Percentiles rank a stretch among this genome's conserved stretches.
phyloP scores from a whole-genome alignment of 1,284 basidiomycete species.

The Cystobasidiaceae sp. region DNA sequence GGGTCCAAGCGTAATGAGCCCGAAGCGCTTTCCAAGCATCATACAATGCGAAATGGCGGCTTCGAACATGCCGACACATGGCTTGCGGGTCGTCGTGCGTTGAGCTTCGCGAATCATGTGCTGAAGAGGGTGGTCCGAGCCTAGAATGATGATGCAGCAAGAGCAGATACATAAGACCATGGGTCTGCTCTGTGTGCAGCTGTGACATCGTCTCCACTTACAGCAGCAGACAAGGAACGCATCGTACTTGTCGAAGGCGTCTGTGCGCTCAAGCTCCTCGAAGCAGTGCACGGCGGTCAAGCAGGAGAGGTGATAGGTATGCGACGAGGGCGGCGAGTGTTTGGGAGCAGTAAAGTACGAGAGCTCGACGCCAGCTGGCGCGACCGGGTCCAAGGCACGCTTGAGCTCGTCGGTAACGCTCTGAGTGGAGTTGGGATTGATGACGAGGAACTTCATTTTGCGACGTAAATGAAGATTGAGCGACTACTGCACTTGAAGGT shows the following conservation, averaged over 20 bases:
- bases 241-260: slow-evolving; percentile 40
- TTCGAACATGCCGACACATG: slow-evolving; percentile 54
- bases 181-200: neutral
- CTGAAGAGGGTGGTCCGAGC: slow-evolving; percentile 54
- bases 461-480: too few relatives aligned
- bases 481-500: too few relatives aligned
- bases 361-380: slow-evolving; percentile 36
- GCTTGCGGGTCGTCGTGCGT: slow-evolving; percentile 40
- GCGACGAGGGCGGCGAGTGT: slow-evolving; percentile 49
- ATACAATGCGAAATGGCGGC: slow-evolving; percentile 49
- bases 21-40: slow-evolving; percentile 47
- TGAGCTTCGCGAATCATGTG: slow-evolving; percentile 48
- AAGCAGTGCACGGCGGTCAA: slow-evolving; percentile 48
- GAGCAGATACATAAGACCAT: neutral
- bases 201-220: neutral
- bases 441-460: too few relatives aligned
- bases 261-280: slow-evolving; percentile 16
- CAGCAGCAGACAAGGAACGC: slow-evolving; percentile 54
- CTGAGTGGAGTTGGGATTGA: slow-evolving; percentile 55
- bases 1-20: slow-evolving; percentile 54
- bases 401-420: slow-evolving; percentile 49
- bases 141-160: neutral
- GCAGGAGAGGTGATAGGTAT: slow-evolving; percentile 49
- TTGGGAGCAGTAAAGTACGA: slow-evolving; percentile 50
- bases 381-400: slow-evolving; percentile 30